These are phyloP conservation scores for Alternaria conjuncta DNA, from an alignment of 2,329 filamentous ascomycete genomes.

Conservation along the genomic window DNA sequence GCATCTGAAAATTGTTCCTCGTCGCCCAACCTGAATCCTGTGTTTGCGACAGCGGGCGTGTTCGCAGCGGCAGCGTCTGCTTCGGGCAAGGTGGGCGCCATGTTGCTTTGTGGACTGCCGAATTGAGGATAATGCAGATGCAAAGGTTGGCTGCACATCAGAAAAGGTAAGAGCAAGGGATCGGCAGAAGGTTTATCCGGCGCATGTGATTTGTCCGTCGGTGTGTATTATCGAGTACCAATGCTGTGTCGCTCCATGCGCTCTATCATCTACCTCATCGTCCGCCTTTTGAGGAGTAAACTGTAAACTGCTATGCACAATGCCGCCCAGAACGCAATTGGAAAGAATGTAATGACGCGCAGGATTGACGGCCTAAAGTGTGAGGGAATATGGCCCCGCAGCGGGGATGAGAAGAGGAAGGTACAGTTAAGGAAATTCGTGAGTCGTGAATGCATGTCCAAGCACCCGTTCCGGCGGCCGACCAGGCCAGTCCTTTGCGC, in stretches of 20 bases:
- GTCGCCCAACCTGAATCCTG: conserved; percentile 22
- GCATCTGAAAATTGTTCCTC: conserved; percentile 19
- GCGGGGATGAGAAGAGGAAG: conserved; percentile 15
- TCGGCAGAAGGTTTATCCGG: conserved; percentile 27
- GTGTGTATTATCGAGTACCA: conserved; percentile 22
- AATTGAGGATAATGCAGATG: conserved; percentile 3
- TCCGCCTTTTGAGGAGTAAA: conserved; percentile 22
- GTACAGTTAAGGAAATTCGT: conserved; percentile 41
- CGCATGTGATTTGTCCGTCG: conserved; percentile 30
- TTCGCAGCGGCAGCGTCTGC: not conserved
- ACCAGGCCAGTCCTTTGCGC: conserved; percentile 29
- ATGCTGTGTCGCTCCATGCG: conserved; percentile 21
- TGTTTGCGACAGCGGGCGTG: not conserved
- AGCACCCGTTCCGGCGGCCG: conserved; percentile 29
- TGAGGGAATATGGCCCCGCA: conserved; percentile 9
- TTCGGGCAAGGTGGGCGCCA: conserved; percentile 13
- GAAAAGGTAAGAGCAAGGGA: conserved; percentile 15
- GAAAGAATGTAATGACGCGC: conserved; percentile 17
- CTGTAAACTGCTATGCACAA: conserved; percentile 28
- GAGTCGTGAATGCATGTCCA: conserved; percentile 39
- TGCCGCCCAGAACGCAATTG: conserved; percentile 18
- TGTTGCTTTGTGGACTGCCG: conserved; percentile 6
- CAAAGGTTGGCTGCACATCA: conserved; percentile 8
- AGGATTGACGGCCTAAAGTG: conserved; percentile 16
- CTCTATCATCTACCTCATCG: conserved; percentile 32